Evolutionary conservation across 139 green algal species (phyloP), one percentile per base, ranked within the genome.

Genomic region (Chlamydomonas sp.): DNA sequence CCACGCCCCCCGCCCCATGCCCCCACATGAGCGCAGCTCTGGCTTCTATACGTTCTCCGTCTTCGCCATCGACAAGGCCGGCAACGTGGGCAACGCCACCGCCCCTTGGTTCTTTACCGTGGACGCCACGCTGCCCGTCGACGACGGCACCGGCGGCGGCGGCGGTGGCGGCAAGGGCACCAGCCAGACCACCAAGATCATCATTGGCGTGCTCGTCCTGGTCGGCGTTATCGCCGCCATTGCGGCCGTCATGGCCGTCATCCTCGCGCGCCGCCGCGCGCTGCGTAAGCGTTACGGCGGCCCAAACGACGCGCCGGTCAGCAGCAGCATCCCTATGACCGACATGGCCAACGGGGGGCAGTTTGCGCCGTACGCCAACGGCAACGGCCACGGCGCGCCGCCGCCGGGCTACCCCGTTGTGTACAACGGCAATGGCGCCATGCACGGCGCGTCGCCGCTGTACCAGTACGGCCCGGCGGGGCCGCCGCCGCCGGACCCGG

Each of bases 1-100:
- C 12, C 17, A 5, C 16, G 18, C 9, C 18, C 31, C 31, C 5
- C 18, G 31, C 59, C n/a, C 3, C 60, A 63, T 49, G 20, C 59
- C 60, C 10, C 59, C 6, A 12, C 3, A 5, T 60, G 14, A 15
- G 5, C 69, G 17, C 73, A 80, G 73, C 57, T 57, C 62, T 17
- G 83, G 83, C 12, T 77, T 10, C 74, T 88, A 88, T 75, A 77
- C 83, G 31, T 75, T 88, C 31, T 14, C 18, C 31, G 8, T 80
- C 0, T 63, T 63, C 15, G 83, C 73, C 63, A 18, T 68, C 9
- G 83, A 88, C 75, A 5, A 6, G 4, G 74, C 83, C 5, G 83
- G 83, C 49, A 88, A 88, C 75, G n/a, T 60, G 17, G 83, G 83
- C 31, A 18, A 75, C 31, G 12, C 74, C 49, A 82, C 73, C 1